Base-by-base conservation (phyloP, 2,329 filamentous ascomycete genomes). In the Fusarium compactum region DNA sequence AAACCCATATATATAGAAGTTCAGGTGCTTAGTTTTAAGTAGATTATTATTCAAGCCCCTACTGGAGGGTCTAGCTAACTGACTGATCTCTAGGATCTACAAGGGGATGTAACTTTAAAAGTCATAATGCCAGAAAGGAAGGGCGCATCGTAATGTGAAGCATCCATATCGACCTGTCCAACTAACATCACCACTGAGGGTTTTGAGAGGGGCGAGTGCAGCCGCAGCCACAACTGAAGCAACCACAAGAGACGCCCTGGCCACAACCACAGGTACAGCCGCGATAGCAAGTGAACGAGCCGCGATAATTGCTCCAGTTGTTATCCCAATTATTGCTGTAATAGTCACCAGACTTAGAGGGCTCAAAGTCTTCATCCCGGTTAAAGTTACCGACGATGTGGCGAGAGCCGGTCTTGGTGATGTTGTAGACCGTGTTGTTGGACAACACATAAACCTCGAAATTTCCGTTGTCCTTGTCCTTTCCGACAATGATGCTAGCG, bases 61-160 rank as follows among this genome's bases (percentile, higher is more conserved):
- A 8, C 30, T 22, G 16, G n/a, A 7, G 20, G 14, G 8, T 15
- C 9, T 5, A 43, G 16, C 20, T 15, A 43, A 43, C 16, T 14
- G 8, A n/a, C 14, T 46, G 18, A 45, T 46, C 40, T 6, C 15
- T 34, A 16, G 30, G 15, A 16, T 34, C 15, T 9, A 9, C 9
- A 34, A 16, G 8, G 9, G 3, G 16, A 34, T 16, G 3, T 16
- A 9, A 3, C 15, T 16, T 34, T 5, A 16, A 16, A 5, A 1
- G 8, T 5, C 3, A 16, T 9, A 16, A 0, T 16, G 8, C 30
- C 3, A 4, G 16, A 3, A 16, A 5, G 5, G 4, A 34, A 4
- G 15, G 5, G 15, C 16, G 8, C 1, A 8, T 34, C 15, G 16
- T 15, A 34, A 16, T 16, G 30, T 4, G 30, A 34, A 9, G 15